Evolutionary conservation across 2,329 filamentous ascomycete species (phyloP), one percentile per base, ranked within the genome.

Genomic region (Trichoderma gracile): DNA sequence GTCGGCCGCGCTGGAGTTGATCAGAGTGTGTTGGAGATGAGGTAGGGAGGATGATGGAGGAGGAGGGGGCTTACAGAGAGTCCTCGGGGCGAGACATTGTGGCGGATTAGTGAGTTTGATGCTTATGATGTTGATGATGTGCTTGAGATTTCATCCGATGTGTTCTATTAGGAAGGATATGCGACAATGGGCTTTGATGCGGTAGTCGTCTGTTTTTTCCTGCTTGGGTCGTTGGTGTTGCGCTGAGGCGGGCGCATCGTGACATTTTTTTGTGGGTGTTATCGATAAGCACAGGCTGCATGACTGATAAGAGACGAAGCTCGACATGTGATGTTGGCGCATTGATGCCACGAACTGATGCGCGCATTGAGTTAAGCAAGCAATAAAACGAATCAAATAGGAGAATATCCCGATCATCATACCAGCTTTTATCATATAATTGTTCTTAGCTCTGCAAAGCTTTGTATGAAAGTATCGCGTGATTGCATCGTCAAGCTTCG

Each of bases 41-140:
- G 17, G 63, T 5, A 76, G 17, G 63, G 9, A 76, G 72, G 69
- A 63, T 59, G 65, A 63, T 62, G 66, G n/a, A 68, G 69, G 67
- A 66, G 57, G 65, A 61, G 49, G 30, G 66, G 38, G 72, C 85
- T 73, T 83, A 95, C 91, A 98, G 88, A 69, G 87, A 90, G 80
- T 99, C 95, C 83, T 99, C 95, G 69, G 95, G 95, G 71, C 95
- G 92, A 74, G 95, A 98, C 95, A 99, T 98, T 74, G 53, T 89
- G 80, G 5, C 12, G 2, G 23, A 1, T 17, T 33, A 33, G 7
- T 3, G 25, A n/a, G 21, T 10, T 3, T 54, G 15, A 1, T 15
- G 5, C 27, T 40, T 15, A 25, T 25, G 3, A 7, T 1, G 21
- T 46, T 25, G 5, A 5, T 2, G 4, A 14, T 38, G 15, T 12